A percentile compares a stretch with the other conserved stretches of the same genome.
Conservation (phyloP, 2,329 filamentous ascomycete species). For the Aspergillus oerlinghausenensis region DNA sequence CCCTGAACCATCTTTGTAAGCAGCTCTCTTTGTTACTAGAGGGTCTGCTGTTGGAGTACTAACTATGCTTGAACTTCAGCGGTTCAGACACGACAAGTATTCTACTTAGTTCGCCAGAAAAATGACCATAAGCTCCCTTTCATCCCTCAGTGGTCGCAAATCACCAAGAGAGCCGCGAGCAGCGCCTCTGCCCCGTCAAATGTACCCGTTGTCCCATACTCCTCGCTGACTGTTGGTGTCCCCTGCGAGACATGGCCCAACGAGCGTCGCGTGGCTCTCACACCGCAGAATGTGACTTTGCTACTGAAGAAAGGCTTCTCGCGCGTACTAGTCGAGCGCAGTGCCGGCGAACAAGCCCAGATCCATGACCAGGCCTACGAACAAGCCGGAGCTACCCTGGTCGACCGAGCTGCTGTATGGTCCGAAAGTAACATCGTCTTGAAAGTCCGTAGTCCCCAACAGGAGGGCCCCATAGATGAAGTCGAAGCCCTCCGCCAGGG, state of each 20-base stretch:
- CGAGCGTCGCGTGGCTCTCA: constrained; percentile 79
- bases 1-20: constrained; percentile 20
- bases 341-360: constrained; percentile 72
- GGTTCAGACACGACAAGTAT: constrained; percentile 12
- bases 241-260: constrained; percentile 72
- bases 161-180: constrained; percentile 19
- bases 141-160: constrained; percentile 10
- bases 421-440: constrained; percentile 71
- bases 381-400: constrained; percentile 71
- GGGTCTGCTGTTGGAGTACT: neutral
- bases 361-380: constrained; percentile 74
- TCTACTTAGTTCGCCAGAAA: constrained; percentile 7
- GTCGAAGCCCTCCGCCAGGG: constrained; percentile 63
- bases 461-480: constrained; percentile 57
- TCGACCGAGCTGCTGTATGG: constrained; percentile 68
- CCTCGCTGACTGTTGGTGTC: constrained; percentile 69
- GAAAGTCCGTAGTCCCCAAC: constrained; percentile 73
- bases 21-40: neutral
- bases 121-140: constrained; percentile 3
- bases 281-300: constrained; percentile 75
- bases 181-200: constrained; percentile 18
- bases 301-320: constrained; percentile 81
- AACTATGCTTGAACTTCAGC: constrained; percentile 8
- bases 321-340: constrained; percentile 71
- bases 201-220: constrained; percentile 53